Conservation (phyloP, 179 eudicot genomes). For the Spergularia azorica region DNA sequence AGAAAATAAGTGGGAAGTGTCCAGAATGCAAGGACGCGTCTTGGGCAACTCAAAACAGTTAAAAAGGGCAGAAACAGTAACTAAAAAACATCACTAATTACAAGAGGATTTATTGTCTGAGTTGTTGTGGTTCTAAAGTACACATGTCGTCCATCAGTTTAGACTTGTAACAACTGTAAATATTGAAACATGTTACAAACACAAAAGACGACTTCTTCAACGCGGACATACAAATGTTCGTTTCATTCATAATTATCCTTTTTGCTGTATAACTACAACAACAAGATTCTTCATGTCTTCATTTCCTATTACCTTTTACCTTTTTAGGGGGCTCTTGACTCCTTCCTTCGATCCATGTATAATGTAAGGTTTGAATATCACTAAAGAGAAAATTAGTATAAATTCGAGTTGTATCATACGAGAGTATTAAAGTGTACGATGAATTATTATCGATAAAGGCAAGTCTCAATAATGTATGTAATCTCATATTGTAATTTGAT, state of each 20-base stretch:
- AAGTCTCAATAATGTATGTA: no score
- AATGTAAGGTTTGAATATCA: no score
- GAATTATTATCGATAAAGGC: no score
- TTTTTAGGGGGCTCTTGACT: not conserved
- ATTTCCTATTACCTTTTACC: not conserved
- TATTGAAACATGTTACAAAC: not conserved
- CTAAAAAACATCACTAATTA: slow-evolving; percentile 17
- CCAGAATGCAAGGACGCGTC: slow-evolving; percentile 3
- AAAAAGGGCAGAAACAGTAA: slow-evolving; percentile 4
- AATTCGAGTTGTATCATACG: no score
- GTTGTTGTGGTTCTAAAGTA: slow-evolving; percentile 15
- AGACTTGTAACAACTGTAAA: not conserved
- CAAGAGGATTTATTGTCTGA: slow-evolving; percentile 19
- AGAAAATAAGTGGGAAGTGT: no score
- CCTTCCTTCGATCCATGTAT: not conserved
- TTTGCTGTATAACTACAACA: not conserved
- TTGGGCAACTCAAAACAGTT: slow-evolving; percentile 24
- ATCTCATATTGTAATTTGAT: no score
- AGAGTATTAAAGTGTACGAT: no score
- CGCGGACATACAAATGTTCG: not conserved
- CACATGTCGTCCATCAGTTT: slow-evolving; percentile 26
- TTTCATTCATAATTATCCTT: not conserved
- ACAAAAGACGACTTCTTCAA: not conserved
- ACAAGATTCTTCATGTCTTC: slow-evolving; percentile 14
- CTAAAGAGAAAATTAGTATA: no score